Conservation (phyloP, 768 basidiomycete species). For the Suillus occidentalis region DNA sequence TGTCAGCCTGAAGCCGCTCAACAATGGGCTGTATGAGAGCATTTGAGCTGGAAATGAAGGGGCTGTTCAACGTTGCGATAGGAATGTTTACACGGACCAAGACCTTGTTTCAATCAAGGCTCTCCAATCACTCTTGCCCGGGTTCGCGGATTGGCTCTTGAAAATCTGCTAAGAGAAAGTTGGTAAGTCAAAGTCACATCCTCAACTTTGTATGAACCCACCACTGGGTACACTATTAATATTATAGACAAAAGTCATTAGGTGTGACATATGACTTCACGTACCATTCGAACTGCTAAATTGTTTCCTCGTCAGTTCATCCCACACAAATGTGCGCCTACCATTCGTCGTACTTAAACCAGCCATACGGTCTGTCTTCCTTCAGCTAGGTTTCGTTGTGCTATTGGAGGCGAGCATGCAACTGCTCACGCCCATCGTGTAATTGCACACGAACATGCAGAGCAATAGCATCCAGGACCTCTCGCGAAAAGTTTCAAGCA, state of each 20-base stretch:
- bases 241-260: not conserved
- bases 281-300: not conserved
- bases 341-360: slow-evolving; percentile 6
- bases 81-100: slow-evolving; percentile 1
- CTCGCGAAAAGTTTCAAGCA: not conserved
- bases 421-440: not conserved
- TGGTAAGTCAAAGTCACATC: slow-evolving; percentile 3
- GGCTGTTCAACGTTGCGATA: not conserved
- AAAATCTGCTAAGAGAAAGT: not conserved
- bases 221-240: not conserved
- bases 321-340: not conserved
- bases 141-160: not conserved
- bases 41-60: not conserved
- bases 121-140: not conserved
- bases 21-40: slow-evolving; percentile 1
- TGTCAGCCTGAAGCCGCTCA: not conserved
- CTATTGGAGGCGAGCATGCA: slow-evolving; percentile 7
- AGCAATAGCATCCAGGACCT: not conserved
- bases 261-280: not conserved
- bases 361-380: slow-evolving; percentile 15
- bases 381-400: slow-evolving; percentile 20
- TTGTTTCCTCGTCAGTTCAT: not conserved
- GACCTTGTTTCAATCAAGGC: not conserved
- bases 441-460: not conserved
- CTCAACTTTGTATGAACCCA: not conserved